These are phyloP conservation scores for Trametes gibbosa DNA, from an alignment of 768 basidiomycete genomes.

Conservation along the genomic window DNA sequence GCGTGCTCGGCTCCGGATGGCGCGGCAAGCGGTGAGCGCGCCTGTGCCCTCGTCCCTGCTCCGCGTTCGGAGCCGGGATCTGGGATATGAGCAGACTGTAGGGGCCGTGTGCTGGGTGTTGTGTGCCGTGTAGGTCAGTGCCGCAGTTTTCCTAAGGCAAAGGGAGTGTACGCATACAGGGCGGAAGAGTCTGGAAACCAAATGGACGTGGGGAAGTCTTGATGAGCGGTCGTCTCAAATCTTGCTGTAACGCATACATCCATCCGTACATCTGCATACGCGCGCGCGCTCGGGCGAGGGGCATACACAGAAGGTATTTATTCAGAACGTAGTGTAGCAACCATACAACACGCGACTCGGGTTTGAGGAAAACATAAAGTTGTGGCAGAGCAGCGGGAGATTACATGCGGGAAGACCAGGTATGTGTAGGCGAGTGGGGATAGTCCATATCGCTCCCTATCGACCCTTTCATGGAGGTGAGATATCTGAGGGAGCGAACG, in stretches of 20 bases:
- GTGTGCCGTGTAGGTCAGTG: not conserved
- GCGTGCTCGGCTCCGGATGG: conserved; percentile 31
- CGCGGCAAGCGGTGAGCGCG: conserved; percentile 22
- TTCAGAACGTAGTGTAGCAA: conserved; percentile 14
- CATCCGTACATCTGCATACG: no score
- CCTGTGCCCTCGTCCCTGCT: not conserved
- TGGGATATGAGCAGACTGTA: not conserved
- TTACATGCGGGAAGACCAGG: not conserved
- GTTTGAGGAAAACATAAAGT: not conserved
- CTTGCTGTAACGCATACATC: not conserved
- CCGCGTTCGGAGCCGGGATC: not conserved
- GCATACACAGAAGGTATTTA: conserved; percentile 6
- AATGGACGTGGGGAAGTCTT: not conserved
- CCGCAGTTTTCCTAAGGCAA: not conserved
- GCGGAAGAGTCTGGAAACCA: not conserved
- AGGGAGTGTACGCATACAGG: not conserved
- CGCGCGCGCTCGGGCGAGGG: not conserved
- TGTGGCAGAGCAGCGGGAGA: not conserved
- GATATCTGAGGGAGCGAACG: not conserved
- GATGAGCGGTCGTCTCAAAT: not conserved
- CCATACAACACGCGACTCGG: conserved; percentile 8
- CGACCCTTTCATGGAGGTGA: not conserved
- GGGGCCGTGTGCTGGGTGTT: not conserved
- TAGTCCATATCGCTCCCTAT: not conserved
- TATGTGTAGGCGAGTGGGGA: not conserved